Conservation (phyloP, 768 basidiomycete species). For the Sarcodon sp. region DNA sequence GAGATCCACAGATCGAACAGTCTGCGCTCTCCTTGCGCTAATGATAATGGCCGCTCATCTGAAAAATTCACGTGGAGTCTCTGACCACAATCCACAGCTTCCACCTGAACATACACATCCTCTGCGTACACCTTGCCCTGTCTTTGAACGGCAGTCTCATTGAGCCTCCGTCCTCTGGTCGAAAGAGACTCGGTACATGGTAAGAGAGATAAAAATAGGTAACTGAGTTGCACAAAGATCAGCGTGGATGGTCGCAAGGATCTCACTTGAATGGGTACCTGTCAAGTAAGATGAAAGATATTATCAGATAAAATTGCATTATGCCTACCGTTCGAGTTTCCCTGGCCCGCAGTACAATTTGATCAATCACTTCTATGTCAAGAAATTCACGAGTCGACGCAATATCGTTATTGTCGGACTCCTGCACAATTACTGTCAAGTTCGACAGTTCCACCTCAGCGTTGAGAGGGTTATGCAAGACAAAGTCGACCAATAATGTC, state of each 20-base stretch:
- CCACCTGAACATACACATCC: conserved; percentile 45
- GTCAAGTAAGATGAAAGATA: conserved; percentile 1
- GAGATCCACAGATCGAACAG: conserved; percentile 40
- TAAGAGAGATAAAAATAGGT: conserved; percentile 64
- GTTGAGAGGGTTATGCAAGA: conserved; percentile 58
- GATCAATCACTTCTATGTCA: conserved; percentile 46
- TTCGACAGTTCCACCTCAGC: conserved; percentile 59
- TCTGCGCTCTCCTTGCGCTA: conserved; percentile 62
- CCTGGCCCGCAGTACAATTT: conserved; percentile 46
- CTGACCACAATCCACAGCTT: conserved; percentile 54
- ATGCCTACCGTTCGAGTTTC: conserved; percentile 51
- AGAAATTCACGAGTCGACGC: conserved; percentile 26
- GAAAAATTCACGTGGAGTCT: conserved; percentile 46
- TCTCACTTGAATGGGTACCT: conserved; percentile 57
- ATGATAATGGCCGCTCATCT: conserved; percentile 33
- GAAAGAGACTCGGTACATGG: conserved; percentile 54
- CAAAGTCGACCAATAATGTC: conserved; percentile 65
- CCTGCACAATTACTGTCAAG: conserved; percentile 41
- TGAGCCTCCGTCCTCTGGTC: conserved; percentile 61
- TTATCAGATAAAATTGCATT: not conserved
- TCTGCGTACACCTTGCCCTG: conserved; percentile 59
- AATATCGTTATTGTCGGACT: conserved; percentile 18
- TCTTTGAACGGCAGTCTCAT: conserved; percentile 61
- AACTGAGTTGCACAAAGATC: conserved; percentile 42
- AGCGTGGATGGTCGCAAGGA: conserved; percentile 38